Evolutionary conservation across 2,329 filamentous ascomycete species (phyloP).

Genomic region (Aspergillus sojae): DNA sequence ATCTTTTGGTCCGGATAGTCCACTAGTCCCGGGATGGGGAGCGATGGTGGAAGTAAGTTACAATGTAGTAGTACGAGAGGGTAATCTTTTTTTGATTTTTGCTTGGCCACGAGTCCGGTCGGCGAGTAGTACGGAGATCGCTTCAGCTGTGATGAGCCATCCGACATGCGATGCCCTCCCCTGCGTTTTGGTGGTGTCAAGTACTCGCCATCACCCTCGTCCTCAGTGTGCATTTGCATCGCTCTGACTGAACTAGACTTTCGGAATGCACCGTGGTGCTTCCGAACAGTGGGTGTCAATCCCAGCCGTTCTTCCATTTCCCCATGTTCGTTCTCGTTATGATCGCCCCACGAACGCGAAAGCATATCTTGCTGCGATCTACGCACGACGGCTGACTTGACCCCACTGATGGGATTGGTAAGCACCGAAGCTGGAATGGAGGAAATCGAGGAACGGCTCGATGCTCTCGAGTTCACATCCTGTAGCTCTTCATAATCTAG

Average conservation of each 20-base stretch:
- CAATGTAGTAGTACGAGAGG: constrained; percentile 65
- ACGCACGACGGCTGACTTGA: constrained; percentile 24
- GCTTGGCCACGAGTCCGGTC: constrained; percentile 28
- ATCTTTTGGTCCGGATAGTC: constrained; percentile 41
- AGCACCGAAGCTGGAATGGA: constrained; percentile 45
- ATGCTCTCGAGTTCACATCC: constrained; percentile 31
- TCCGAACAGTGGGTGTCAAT: constrained; percentile 32
- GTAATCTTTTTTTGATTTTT: constrained; percentile 49
- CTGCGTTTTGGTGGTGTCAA: constrained; percentile 38
- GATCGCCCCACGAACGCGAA: constrained; percentile 22
- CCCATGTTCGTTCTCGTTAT: constrained; percentile 13
- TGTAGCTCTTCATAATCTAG: constrained; percentile 32
- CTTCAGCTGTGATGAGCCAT: constrained; percentile 34
- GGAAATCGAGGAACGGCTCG: constrained; percentile 46
- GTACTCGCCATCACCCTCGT: constrained; percentile 45
- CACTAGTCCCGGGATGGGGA: constrained; percentile 48
- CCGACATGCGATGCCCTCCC: constrained; percentile 30
- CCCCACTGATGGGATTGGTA: constrained; percentile 32
- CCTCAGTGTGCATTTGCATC: constrained; percentile 48
- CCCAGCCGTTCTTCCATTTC: constrained; percentile 24
- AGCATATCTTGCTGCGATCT: constrained; percentile 23
- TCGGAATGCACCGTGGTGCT: constrained; percentile 43
- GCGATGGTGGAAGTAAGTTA: constrained; percentile 57
- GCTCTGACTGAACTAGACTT: constrained; percentile 50
- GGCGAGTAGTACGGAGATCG: constrained; percentile 40